Evolutionary conservation across 2,329 filamentous ascomycete genomes (phyloP), one percentile per base, ranked within the genome.

Genomic region (Penicillium verrucosum): DNA sequence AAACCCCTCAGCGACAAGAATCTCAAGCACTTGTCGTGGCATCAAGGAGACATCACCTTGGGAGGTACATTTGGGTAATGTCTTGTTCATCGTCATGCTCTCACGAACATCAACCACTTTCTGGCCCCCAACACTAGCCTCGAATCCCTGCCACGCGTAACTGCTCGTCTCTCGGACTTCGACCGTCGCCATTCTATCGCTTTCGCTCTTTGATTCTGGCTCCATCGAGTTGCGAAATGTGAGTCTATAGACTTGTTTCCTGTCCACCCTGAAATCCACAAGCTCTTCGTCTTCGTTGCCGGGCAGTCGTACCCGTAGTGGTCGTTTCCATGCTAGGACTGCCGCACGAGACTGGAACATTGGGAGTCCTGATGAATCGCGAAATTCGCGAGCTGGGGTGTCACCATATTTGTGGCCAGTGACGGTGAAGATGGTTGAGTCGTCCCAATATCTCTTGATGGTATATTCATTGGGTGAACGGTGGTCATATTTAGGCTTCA

Each of bases 221-320:
- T 63, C 65, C 11, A 60, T 65, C 6, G 57, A 60, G 46, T 69
- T 69, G 32, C 63, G 62, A 50, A 69, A 67, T 8, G 61, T 60
- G 23, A 69, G 68, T 8, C 34, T 32, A 43, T 51, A 18, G 50
- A 56, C 42, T 5, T 45, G 52, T 27, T 23, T 56, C 47, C 30
- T 47, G 30, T 14, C 46, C n/a, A 30, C 54, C 59, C 18, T 41
- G 25, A 68, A 59, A 21, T 59, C 52, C 6, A 59, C 57, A 10
- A 53, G 47, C 8, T 64, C 58, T 16, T 44, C 45, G 1, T 54
- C 45, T 21, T 54, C 45, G 12, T 59, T 62, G n/a, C 67, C 67
- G 3, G 67, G 67, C 49, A 70, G 47, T 5, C 60, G 63, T 27
- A 68, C 60, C 11, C 30, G 30, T 5, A 32, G 11, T 32, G 30